A percentile compares a stretch with the other conserved stretches of the same genome.
phyloP scores from a whole-genome alignment of 805 yeast species.

The Candida jianshihensis region DNA sequence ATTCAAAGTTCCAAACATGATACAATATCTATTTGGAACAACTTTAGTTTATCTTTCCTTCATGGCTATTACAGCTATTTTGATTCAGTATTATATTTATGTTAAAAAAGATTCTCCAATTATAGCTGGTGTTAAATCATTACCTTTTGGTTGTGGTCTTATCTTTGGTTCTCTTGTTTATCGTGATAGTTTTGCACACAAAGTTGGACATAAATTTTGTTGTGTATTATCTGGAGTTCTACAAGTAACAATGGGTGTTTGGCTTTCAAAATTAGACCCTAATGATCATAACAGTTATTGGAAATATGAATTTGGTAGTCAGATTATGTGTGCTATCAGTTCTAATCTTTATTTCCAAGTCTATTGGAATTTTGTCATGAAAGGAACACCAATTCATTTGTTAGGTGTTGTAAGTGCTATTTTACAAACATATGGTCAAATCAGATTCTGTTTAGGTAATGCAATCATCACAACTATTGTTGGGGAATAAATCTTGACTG shows the following conservation, averaged over 20 bases:
- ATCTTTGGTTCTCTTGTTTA: neutral
- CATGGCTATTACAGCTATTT: constrained; percentile 13
- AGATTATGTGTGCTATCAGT: constrained; percentile 20
- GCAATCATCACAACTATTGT: constrained; percentile 23
- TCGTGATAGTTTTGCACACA: neutral
- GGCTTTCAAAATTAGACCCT: constrained; percentile 19
- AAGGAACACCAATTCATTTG: constrained; percentile 28
- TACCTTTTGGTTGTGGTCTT: constrained; percentile 7
- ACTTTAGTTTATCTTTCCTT: constrained; percentile 12
- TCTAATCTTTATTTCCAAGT: constrained; percentile 28
- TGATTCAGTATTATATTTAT: constrained; percentile 22
- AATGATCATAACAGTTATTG: constrained; percentile 19
- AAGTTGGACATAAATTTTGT: constrained; percentile 5
- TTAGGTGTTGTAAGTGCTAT: constrained; percentile 35
- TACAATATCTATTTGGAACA: constrained; percentile 11
- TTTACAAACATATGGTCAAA: constrained; percentile 29
- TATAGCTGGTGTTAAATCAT: neutral
- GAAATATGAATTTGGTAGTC: constrained; percentile 24
- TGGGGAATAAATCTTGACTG: constrained; percentile 16
- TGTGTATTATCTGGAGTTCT: constrained; percentile 11
- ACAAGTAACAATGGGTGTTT: constrained; percentile 14
- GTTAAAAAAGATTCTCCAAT: neutral
- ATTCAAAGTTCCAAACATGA: constrained; percentile 22
- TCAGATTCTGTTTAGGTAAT: constrained; percentile 25
- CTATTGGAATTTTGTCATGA: constrained; percentile 25